Conservation (phyloP, 2,329 filamentous ascomycete species). For the Paraphoma sp. region DNA sequence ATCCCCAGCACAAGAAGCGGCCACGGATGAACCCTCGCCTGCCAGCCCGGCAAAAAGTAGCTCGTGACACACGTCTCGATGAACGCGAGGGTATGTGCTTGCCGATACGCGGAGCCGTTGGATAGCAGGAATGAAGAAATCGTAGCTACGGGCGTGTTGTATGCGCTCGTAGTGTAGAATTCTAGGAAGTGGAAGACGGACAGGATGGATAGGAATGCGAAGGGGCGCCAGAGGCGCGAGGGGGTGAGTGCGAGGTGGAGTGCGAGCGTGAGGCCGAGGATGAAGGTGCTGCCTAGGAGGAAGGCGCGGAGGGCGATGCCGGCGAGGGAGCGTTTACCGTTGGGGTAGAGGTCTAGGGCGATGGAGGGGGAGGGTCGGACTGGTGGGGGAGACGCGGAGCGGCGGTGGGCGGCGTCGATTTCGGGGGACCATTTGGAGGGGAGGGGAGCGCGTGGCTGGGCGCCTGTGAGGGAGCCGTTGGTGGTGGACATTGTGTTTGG, state of each 20-base stretch:
- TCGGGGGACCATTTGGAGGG: conserved; percentile 38
- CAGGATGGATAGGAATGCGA: conserved; percentile 71
- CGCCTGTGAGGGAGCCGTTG: conserved; percentile 29
- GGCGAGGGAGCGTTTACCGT: conserved; percentile 53
- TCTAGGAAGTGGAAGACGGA: conserved; percentile 93
- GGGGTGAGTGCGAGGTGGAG: conserved; percentile 34
- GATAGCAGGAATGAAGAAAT: conserved; percentile 81
- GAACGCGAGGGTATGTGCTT: conserved; percentile 79
- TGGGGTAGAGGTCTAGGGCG: conserved; percentile 48
- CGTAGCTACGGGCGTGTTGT: conserved; percentile 77
- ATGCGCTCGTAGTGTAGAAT: conserved; percentile 86
- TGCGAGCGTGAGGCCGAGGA: conserved; percentile 41
- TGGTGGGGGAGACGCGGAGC: too few relatives aligned
- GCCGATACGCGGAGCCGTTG: conserved; percentile 84
- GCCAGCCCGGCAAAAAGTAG: conserved; percentile 60
- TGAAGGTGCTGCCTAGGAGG: conserved; percentile 49
- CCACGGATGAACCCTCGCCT: conserved; percentile 51
- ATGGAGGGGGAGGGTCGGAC: conserved; percentile 4
- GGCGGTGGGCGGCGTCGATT: conserved; percentile 33
- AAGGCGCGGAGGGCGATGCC: conserved; percentile 57
- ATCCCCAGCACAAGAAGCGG: conserved; percentile 63
- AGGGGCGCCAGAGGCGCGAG: conserved; percentile 63
- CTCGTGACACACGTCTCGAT: conserved; percentile 72
- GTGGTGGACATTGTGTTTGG: neutral
- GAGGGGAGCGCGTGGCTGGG: conserved; percentile 29